Evolutionary conservation across 2,329 filamentous ascomycete genomes (phyloP).

Genomic region (Sclerotinia borealis): DNA sequence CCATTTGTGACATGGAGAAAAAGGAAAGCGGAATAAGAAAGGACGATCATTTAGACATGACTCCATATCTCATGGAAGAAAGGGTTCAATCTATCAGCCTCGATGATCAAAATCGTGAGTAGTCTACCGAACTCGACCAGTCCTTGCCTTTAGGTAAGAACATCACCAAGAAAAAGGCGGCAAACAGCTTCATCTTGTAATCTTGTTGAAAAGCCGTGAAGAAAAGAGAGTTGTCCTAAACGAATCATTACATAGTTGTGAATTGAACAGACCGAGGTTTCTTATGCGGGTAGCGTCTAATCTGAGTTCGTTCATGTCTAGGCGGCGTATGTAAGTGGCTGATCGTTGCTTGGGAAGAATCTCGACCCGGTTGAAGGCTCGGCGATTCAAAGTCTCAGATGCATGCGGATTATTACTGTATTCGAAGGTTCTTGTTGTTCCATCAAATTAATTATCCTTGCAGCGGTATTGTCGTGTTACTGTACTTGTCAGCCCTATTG

Average conservation of each 20-base stretch:
- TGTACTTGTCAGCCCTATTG: not conserved
- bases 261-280: not conserved
- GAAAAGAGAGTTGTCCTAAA: not conserved
- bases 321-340: not conserved
- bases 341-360: not conserved
- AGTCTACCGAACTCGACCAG: not conserved
- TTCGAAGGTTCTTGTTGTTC: no score
- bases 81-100: no score
- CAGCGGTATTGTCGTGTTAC: no score
- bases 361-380: not conserved
- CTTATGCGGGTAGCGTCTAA: not conserved
- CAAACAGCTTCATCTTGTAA: not conserved
- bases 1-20: no score
- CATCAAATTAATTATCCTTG: no score
- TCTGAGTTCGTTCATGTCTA: no score
- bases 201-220: not conserved
- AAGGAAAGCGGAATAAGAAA: no score
- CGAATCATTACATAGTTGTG: not conserved
- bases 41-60: no score
- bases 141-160: not conserved
- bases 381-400: not conserved
- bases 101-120: not conserved
- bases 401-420: not conserved
- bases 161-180: not conserved
- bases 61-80: not conserved